phyloP scores from a whole-genome alignment of 129 eudicot genomes.

The Heracleum sosnowskyi region DNA sequence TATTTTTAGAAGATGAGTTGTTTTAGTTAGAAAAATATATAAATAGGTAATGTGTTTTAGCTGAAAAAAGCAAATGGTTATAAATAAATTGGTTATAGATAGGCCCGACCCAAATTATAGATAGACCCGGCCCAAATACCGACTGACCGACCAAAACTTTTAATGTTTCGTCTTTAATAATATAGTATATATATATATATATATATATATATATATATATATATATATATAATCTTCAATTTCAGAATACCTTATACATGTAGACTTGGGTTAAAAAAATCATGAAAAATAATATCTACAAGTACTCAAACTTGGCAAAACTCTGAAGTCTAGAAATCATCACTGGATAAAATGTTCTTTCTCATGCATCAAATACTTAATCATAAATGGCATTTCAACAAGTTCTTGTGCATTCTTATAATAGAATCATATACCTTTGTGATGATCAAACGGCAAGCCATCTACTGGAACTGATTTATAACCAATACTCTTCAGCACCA shows the following conservation, averaged over 20 bases:
- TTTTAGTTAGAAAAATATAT: too few relatives aligned
- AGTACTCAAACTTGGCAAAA: background rate
- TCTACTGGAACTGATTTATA: conserved; percentile 78
- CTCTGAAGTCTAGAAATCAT: background rate
- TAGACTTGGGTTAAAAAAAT: background rate
- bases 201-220: too few relatives aligned
- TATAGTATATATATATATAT: too few relatives aligned
- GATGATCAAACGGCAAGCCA: conserved; percentile 75
- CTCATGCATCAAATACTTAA: background rate
- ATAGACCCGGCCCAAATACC: too few relatives aligned
- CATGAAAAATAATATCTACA: background rate
- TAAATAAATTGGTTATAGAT: too few relatives aligned
- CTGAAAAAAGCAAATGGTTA: too few relatives aligned
- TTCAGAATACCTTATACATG: background rate
- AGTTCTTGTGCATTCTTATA: background rate
- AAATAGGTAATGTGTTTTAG: too few relatives aligned
- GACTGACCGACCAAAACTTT: too few relatives aligned
- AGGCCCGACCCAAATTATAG: too few relatives aligned
- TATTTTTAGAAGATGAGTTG: too few relatives aligned
- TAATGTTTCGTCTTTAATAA: too few relatives aligned
- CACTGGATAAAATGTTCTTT: background rate
- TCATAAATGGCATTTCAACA: background rate
- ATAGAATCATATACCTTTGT: conserved; percentile 43
- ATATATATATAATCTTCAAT: background rate
- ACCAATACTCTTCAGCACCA: conserved; percentile 92